Conservation (phyloP, 2,329 filamentous ascomycete species). For the Phaeosphaeriaceae sp. region DNA sequence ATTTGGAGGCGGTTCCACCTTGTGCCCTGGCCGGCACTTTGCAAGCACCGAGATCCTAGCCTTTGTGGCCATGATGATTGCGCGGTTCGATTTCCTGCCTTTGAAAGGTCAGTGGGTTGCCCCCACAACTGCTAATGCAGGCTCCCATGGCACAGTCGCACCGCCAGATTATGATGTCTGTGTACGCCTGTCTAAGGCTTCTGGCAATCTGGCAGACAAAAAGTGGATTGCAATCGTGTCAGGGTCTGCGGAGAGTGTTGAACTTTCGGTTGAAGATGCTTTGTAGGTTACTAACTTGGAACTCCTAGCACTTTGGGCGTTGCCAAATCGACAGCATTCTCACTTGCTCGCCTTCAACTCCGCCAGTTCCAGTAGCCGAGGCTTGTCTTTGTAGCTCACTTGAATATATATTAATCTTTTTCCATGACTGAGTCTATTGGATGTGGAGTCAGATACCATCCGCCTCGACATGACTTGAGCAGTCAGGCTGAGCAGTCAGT, state of each 20-base stretch:
- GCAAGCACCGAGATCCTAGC: slow-evolving; percentile 35
- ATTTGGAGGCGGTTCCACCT: slow-evolving; percentile 36
- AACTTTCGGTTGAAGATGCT: neutral
- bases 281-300: too few species aligned
- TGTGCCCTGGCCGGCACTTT: slow-evolving; percentile 46
- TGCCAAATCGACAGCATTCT: too few species aligned
- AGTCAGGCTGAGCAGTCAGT: too few species aligned
- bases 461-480: too few species aligned
- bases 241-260: slow-evolving; percentile 52
- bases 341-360: too few species aligned
- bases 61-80: slow-evolving; percentile 29
- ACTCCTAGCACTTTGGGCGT: too few species aligned
- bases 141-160: slow-evolving; percentile 5
- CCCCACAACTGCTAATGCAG: slow-evolving; percentile 18
- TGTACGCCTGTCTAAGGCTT: slow-evolving; percentile 4
- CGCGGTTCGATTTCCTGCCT: slow-evolving; percentile 33
- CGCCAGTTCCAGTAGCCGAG: too few species aligned
- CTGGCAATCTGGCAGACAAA: slow-evolving; percentile 6
- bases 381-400: too few species aligned
- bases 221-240: slow-evolving; percentile 22
- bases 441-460: too few species aligned
- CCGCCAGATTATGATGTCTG: slow-evolving; percentile 17
- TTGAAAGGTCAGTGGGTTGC: slow-evolving; percentile 15
- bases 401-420: too few species aligned
- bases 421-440: too few species aligned